Evolutionary conservation across 73 alveolate species (phyloP).

Genomic region (Paramecium sonneborni): DNA sequence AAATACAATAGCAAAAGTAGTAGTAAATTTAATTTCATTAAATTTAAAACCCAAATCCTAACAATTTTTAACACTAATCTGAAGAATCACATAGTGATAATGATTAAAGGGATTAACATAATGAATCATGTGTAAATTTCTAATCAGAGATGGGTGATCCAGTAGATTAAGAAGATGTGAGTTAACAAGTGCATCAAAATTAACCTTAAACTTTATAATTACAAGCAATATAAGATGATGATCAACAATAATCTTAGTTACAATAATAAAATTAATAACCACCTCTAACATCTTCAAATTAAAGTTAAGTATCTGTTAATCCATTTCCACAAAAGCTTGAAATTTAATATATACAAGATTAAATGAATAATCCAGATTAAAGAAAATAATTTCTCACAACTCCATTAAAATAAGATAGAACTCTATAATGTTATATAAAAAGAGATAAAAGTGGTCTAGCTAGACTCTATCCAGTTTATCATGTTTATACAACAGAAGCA

Average conservation of each 20-base stretch:
- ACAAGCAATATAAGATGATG: not conserved
- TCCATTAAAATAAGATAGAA: conserved; percentile 61
- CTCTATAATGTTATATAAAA: conserved; percentile 77
- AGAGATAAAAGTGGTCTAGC: conserved; percentile 85
- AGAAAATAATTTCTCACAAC: conserved; percentile 65
- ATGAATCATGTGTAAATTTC: not conserved
- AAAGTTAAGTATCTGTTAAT: not conserved
- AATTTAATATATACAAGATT: not conserved
- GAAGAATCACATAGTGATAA: not conserved
- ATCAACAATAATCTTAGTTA: not conserved
- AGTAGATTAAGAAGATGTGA: not conserved
- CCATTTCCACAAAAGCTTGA: conserved; percentile 34
- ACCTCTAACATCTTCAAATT: not conserved
- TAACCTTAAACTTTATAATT: not conserved
- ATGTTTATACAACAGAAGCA: conserved; percentile 78
- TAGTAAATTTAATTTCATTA: not conserved
- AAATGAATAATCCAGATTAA: not conserved
- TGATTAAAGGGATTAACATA: not conserved
- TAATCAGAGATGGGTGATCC: not conserved
- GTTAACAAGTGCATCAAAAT: not conserved
- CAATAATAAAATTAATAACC: not conserved
- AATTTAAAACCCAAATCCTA: not conserved
- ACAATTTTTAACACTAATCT: not conserved
- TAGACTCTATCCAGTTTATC: conserved; percentile 83
- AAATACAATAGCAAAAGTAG: not conserved